These are phyloP conservation scores for Rutstroemia sp. DNA, from an alignment of 2,329 filamentous ascomycete genomes.

Conservation along the genomic window DNA sequence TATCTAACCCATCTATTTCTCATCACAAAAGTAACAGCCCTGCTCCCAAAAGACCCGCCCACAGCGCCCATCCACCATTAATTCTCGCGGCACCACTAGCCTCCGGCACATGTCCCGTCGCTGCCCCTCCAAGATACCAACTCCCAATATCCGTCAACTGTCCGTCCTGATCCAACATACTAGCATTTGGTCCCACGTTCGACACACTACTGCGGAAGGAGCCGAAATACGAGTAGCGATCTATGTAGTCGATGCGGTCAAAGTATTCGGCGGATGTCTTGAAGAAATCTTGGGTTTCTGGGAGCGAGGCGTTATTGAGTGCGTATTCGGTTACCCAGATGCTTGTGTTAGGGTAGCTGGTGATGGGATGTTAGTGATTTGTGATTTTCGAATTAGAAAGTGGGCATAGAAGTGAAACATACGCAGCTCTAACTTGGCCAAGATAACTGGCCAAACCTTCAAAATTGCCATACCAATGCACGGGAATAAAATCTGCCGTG, in stretches of 20 bases:
- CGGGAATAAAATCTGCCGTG: slow-evolving; percentile 54
- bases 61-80: not conserved
- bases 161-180: slow-evolving; percentile 62
- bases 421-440: slow-evolving; percentile 26
- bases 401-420: slow-evolving; percentile 10
- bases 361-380: not conserved
- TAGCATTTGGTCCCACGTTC: slow-evolving; percentile 67
- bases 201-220: slow-evolving; percentile 60
- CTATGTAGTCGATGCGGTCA: slow-evolving; percentile 54
- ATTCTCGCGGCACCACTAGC: not conserved
- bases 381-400: not conserved
- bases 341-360: slow-evolving; percentile 49
- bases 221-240: slow-evolving; percentile 48
- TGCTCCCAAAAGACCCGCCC: not conserved
- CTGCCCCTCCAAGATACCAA: slow-evolving; percentile 61
- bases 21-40: not conserved
- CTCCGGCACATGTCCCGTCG: slow-evolving; percentile 33
- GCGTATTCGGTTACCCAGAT: slow-evolving; percentile 81
- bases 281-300: slow-evolving; percentile 56
- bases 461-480: slow-evolving; percentile 61
- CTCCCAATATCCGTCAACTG: slow-evolving; percentile 67
- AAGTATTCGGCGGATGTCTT: slow-evolving; percentile 60
- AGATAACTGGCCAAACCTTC: slow-evolving; percentile 31
- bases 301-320: slow-evolving; percentile 45
- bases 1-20: not conserved